Evolutionary conservation across 768 basidiomycete species (phyloP), one percentile per base, ranked within the genome.

Genomic region (Exidia glandulosa): DNA sequence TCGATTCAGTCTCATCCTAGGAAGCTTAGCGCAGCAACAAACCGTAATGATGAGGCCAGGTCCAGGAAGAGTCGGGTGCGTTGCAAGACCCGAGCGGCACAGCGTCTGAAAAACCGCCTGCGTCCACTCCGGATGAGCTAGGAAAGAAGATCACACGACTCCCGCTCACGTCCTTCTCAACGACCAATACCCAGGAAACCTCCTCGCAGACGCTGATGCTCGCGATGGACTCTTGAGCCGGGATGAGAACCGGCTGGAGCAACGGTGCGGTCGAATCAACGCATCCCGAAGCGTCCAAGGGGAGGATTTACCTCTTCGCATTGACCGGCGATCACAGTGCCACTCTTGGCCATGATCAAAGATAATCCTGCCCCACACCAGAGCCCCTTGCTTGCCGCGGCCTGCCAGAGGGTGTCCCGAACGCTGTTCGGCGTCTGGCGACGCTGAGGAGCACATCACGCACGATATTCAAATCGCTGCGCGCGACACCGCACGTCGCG

Each of bases 81-180:
- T 72, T 4, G 82, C 74, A 57, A 94, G 73, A 25, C 71, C 72
- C 16, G 84, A 63, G 45, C 78, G 76, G 66, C 85, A 87, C 1
- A 98, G 78, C 0, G 90, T 88, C 67, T 94, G 89, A 69, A 97
- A 98, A n/a, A 96, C 82, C 0, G 96, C 95, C 95, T 97, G 68
- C 3, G 37, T n/a, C n/a, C n/a, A n/a, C n/a, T n/a, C 31, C 13
- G n/a, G 54, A 16, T 6, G 25, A 14, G 1, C 32, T 9, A 12
- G 31, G 6, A 31, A 25, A 19, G 62, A 30, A 9, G 12, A 12
- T 7, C 13, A 23, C 41, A 45, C 19, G 2, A 16, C 1, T 48
- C 9, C 9, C 5, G 63, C 74, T 56, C 32, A 87, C 95, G 74
- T 99, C 96, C 75, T 99, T 99, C 73, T 99, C 96, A 19, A 97